Base-by-base conservation (phyloP, 768 basidiomycete genomes). In the Calocybe indica region DNA sequence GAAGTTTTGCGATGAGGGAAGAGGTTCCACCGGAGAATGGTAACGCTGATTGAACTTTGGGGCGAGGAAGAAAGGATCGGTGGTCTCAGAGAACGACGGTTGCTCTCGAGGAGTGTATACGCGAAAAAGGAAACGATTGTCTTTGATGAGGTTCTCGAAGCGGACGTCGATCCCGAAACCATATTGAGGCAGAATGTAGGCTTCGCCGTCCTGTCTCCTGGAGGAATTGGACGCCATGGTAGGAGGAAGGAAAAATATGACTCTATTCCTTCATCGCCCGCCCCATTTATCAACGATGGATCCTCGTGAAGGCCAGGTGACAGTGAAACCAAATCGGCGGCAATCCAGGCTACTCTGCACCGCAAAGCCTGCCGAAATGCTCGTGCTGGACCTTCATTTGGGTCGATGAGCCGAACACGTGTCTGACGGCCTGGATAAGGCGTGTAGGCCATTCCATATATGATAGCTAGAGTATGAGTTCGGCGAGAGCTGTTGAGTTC, bases 121-220 rank as follows among this genome's bases (percentile, higher is more conserved):
- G 37, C 88, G 85, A 70, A 85, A 90, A 56, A 90, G 74, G 65
- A 87, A 88, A 32, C 76, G 80, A 60, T 88, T 89, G 46, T 74
- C 69, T 45, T 74, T 67, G 53, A 83, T 64, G 38, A 90, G 76
- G 33, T 65, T 68, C 45, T 78, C 74, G 59, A 89, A 89, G 37
- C 79, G 70, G 59, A 75, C 65, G 53, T 83, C 78, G 37, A 76
- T 59, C 37, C 80, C 76, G 59, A 88, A 88, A 45, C 87, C 86
- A 56, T 83, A 83, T 62, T 87, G 88, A 45, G 87, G 85, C 41
- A 87, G 72, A 34, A 65, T 55, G 34, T 50, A 41, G 45, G 60
- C 55, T 43, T 58, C 58, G 51, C 56, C 43, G 50, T 59, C 58
- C 46, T 50, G 50, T 22, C 22, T 22, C 41, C 53, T 53, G 48